These are phyloP conservation scores for Striga hermonthica DNA, from an alignment of 305 asterid genomes.

Conservation along the genomic window DNA sequence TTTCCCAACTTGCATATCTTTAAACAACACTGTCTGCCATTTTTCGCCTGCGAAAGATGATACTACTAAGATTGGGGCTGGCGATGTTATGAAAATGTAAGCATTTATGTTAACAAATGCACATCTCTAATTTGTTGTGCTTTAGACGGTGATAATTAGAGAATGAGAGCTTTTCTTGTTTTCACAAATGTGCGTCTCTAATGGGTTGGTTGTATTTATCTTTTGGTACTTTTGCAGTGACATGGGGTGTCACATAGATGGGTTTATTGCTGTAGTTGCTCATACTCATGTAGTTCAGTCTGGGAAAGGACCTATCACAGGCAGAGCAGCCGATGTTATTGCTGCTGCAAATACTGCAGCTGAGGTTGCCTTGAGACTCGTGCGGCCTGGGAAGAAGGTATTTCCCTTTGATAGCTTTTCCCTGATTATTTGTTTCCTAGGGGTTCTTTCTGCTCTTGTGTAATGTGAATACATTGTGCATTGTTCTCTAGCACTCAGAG, in stretches of 20 bases:
- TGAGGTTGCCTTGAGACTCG: slow-evolving; percentile 54
- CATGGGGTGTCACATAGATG: slow-evolving; percentile 77
- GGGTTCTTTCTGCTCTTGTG: not conserved
- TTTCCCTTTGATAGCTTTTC: not conserved
- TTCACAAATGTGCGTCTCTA: not conserved
- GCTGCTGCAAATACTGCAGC: slow-evolving; percentile 60
- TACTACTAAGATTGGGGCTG: slow-evolving; percentile 49
- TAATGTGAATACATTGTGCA: not conserved
- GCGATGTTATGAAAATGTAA: slow-evolving; percentile 67
- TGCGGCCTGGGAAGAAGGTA: slow-evolving; percentile 55
- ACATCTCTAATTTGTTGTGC: not conserved
- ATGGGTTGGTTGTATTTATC: slow-evolving; percentile 11
- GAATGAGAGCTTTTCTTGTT: too few species aligned
- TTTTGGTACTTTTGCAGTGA: slow-evolving; percentile 45
- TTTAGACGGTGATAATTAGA: not conserved
- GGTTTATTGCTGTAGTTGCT: slow-evolving; percentile 65
- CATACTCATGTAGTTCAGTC: slow-evolving; percentile 51
- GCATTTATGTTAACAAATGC: not conserved
- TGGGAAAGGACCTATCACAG: slow-evolving; percentile 51
- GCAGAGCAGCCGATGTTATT: slow-evolving; percentile 56
- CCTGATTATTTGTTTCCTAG: not conserved
- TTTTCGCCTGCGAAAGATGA: slow-evolving; percentile 63
- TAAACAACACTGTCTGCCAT: slow-evolving; percentile 57
- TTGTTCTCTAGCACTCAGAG: not conserved
- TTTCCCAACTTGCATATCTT: slow-evolving; percentile 60